Evolutionary conservation across 495 filamentous ascomycete species (phyloP).

Genomic region (Penicillium lividum): DNA sequence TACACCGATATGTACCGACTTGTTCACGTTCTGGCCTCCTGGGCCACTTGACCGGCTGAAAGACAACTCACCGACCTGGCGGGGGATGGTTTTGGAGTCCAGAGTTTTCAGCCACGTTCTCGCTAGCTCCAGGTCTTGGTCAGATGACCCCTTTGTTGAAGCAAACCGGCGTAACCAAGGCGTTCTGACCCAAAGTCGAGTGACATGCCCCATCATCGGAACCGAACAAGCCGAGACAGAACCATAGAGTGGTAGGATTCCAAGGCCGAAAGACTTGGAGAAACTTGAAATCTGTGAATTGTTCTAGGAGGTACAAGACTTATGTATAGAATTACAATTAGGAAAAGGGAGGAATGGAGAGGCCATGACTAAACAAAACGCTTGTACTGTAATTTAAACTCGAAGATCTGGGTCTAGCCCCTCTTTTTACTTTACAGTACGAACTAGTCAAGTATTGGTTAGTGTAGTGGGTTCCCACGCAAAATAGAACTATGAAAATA

Average conservation of each 20-base stretch:
- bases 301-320: no score
- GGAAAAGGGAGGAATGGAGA: neutral
- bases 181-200: conserved; percentile 2
- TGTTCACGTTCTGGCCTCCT: conserved; percentile 96
- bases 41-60: conserved; percentile 90
- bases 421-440: neutral
- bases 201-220: conserved; percentile 5
- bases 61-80: conserved; percentile 60
- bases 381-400: neutral
- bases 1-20: conserved; percentile 80
- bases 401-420: neutral
- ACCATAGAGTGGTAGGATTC: neutral
- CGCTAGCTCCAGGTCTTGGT: conserved; percentile 65
- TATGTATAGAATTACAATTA: neutral
- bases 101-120: conserved; percentile 75
- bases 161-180: conserved; percentile 17
- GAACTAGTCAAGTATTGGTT: neutral
- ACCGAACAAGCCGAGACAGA: neutral
- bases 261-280: neutral
- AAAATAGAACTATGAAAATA: neutral
- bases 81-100: conserved; percentile 62
- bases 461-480: neutral
- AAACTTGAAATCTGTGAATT: neutral
- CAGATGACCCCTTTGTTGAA: conserved; percentile 32
- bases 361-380: conserved; percentile 19